Evolutionary conservation across 225 moss, liverwort and hornwort species (phyloP).

Genomic region (Ulota crispa): DNA sequence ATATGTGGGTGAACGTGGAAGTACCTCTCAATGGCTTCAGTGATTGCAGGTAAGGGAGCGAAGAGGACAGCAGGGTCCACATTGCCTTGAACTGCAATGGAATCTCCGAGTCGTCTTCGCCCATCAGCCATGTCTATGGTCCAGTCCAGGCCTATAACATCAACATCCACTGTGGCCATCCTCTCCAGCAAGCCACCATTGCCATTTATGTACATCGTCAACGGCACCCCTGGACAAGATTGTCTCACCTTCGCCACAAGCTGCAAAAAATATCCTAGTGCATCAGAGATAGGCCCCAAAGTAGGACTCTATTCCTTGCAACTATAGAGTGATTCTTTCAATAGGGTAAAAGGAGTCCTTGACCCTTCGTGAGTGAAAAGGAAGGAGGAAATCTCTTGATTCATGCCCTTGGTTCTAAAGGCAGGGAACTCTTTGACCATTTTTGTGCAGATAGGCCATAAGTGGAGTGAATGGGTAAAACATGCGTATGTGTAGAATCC

Average conservation of each 20-base stretch:
- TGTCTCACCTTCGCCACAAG: slow-evolving; percentile 59
- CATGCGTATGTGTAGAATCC: neutral
- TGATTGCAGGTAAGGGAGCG: slow-evolving; percentile 56
- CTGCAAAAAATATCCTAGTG: slow-evolving; percentile 20
- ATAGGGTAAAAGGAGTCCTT: neutral
- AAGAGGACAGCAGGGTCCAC: slow-evolving; percentile 69
- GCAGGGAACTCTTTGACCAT: neutral
- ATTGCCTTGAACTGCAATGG: slow-evolving; percentile 66
- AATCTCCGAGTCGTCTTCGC: slow-evolving; percentile 55
- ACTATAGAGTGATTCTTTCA: neutral
- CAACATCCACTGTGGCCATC: slow-evolving; percentile 59
- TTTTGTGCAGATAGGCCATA: neutral
- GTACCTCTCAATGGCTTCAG: slow-evolving; percentile 60
- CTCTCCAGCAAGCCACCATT: slow-evolving; percentile 69
- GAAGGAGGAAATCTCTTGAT: neutral
- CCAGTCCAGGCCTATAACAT: slow-evolving; percentile 69
- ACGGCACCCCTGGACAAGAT: slow-evolving; percentile 52
- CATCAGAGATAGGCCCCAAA: slow-evolving; percentile 5
- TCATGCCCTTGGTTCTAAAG: neutral
- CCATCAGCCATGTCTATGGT: slow-evolving; percentile 73
- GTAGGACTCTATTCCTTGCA: neutral
- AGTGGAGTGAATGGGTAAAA: neutral
- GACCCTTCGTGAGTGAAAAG: neutral
- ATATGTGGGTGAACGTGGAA: neutral
- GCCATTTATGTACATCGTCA: slow-evolving; percentile 69